Evolutionary conservation across 2,329 filamentous ascomycete genomes (phyloP).

Genomic region (Sphaerulina musiva): DNA sequence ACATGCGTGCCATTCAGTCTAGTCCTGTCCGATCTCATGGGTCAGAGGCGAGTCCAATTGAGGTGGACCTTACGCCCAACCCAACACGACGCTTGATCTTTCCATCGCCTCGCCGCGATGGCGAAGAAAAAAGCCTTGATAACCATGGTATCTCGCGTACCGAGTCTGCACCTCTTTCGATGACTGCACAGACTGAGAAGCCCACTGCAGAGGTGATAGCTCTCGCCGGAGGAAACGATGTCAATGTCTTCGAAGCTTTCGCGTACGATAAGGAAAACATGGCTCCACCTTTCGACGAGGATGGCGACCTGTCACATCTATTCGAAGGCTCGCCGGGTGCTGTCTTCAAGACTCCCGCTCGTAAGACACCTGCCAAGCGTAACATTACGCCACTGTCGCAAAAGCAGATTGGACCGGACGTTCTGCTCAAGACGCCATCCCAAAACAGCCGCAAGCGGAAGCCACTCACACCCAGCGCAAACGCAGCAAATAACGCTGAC

Average conservation of each 20-base stretch:
- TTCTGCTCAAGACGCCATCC: slow-evolving; percentile 44
- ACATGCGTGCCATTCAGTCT: slow-evolving; percentile 54
- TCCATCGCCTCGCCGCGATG: slow-evolving; percentile 65
- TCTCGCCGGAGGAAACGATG: slow-evolving; percentile 15
- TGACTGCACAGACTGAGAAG: slow-evolving; percentile 6
- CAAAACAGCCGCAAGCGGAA: slow-evolving; percentile 34
- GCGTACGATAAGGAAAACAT: slow-evolving; percentile 54
- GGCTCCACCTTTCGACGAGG: slow-evolving; percentile 43
- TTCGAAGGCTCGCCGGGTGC: slow-evolving; percentile 58
- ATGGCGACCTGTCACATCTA: slow-evolving; percentile 51
- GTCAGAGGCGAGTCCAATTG: slow-evolving; percentile 41
- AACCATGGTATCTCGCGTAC: slow-evolving; percentile 9
- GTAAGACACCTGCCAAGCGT: slow-evolving; percentile 52
- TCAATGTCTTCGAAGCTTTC: slow-evolving; percentile 33
- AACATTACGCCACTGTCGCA: slow-evolving; percentile 45
- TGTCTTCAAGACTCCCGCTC: slow-evolving; percentile 45
- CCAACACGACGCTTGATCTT: slow-evolving; percentile 67
- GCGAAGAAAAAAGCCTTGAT: slow-evolving; percentile 56
- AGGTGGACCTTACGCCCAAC: slow-evolving; percentile 51
- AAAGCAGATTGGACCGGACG: slow-evolving; percentile 27
- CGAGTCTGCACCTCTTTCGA: slow-evolving; percentile 13
- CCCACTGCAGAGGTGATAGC: slow-evolving; percentile 13
- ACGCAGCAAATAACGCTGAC: slow-evolving; percentile 25
- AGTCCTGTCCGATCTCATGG: slow-evolving; percentile 52
- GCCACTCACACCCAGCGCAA: slow-evolving; percentile 26